These are phyloP conservation scores for Rubus parviflorus DNA, from an alignment of 306 rosid genomes.

Conservation along the genomic window DNA sequence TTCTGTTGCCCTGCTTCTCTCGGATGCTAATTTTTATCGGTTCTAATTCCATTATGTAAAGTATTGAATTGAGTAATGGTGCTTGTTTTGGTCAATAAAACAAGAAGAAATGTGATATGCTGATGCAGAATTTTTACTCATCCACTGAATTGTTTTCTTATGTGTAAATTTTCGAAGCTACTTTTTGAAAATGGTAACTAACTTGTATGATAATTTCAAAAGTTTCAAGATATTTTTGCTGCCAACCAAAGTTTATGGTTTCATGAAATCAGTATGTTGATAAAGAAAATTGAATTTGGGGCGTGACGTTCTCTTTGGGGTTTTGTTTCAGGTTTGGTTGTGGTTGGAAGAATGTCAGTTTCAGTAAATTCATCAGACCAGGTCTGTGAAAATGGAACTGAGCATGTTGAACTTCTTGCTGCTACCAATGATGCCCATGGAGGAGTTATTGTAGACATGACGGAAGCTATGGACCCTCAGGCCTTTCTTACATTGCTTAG, in stretches of 20 bases:
- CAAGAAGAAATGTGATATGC: no score
- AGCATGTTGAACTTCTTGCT: conserved; percentile 44
- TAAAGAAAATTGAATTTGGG: neutral
- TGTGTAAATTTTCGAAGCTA: no score
- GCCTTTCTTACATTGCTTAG: conserved; percentile 48
- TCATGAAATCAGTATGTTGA: neutral
- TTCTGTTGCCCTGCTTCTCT: neutral
- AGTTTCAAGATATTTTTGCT: no score
- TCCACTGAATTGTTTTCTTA: no score
- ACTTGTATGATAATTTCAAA: no score
- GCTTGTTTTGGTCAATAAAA: no score
- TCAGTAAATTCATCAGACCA: neutral
- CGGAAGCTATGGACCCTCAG: conserved; percentile 50
- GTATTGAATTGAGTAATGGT: no score
- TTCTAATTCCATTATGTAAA: no score
- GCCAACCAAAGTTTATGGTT: no score
- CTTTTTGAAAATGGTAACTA: no score
- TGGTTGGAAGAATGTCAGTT: conserved; percentile 10
- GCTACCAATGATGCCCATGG: conserved; percentile 59
- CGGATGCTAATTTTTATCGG: neutral
- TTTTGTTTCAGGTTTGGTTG: conserved; percentile 9
- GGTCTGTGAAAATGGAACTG: conserved; percentile 34
- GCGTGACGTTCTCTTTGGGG: neutral
- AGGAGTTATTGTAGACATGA: conserved; percentile 68
- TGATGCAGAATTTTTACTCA: no score